Evolutionary conservation across 768 basidiomycete species (phyloP), one percentile per base, ranked within the genome.

Genomic region (Boletus rubropictus): DNA sequence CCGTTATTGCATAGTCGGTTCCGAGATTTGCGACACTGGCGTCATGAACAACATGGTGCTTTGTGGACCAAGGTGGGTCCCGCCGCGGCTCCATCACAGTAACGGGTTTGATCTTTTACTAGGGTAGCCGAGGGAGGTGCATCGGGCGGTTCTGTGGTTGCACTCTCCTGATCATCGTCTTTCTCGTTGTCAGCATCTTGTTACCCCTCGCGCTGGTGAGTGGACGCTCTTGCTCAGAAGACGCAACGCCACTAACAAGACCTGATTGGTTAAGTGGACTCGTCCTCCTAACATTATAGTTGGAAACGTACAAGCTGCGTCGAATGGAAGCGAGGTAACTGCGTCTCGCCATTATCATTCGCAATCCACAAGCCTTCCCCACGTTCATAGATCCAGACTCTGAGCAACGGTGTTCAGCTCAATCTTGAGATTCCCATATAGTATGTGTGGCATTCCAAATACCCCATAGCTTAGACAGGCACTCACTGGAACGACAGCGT

Each of bases 91-190:
- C 14, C 35, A 27, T 8, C 42, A 7, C 31, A 8, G 7, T 18
- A 9, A 36, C 18, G 1, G 7, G n/a, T 29, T 36, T 35, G 15
- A 56, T 35, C 10, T 36, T 37, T 15, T 29, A 4, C 11, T 38
- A 85, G 83, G 85, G 86, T 14, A 70, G 80, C 44, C 69, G 82
- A 48, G 74, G 69, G 24, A 63, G 79, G 17, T 84, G 82, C 61
- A 62, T 80, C 32, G 80, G 83, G 43, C 67, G 89, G 53, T 84
- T 90, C 65, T 84, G 78, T 63, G 87, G 81, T 57, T 92, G 89
- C 66, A 81, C 82, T 11, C 40, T 90, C 18, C 73, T 90, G 75
- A 78, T 79, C 14, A 56, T 69, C 10, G 45, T 87, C 31, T 79
- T 91, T 61, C 58, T 91, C 25, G 54, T 89, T 41, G 61, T 85